Conservation (phyloP, 352 stramenopile species). For the Globisporangium solare region DNA sequence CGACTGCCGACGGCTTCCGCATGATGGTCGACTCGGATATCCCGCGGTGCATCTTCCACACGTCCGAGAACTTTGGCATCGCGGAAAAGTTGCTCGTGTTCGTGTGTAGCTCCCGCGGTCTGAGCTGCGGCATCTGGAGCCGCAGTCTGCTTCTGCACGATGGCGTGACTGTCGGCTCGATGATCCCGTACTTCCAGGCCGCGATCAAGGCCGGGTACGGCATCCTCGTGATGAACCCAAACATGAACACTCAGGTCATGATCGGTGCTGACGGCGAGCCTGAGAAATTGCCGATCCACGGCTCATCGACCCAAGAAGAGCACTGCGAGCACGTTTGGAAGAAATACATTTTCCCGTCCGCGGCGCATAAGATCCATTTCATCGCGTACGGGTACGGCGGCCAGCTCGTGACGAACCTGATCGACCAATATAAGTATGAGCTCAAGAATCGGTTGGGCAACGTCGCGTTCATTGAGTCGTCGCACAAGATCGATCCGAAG, state of each 20-base stretch:
- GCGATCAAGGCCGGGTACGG: conserved; percentile 71
- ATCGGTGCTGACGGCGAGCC: conserved; percentile 40
- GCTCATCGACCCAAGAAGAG: conserved; percentile 80
- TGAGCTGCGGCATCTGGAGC: conserved; percentile 88
- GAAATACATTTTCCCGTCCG: conserved; percentile 80
- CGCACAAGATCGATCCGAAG: conserved; percentile 65
- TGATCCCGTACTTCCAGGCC: conserved; percentile 85
- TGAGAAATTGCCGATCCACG: conserved; percentile 79
- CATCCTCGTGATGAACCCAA: conserved; percentile 87
- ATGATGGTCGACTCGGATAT: conserved; percentile 81
- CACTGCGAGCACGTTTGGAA: conserved; percentile 87
- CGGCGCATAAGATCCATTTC: conserved; percentile 85
- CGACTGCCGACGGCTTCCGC: conserved; percentile 71
- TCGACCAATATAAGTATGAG: conserved; percentile 76
- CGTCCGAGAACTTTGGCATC: conserved; percentile 67
- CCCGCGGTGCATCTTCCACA: conserved; percentile 79
- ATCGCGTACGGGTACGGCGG: conserved; percentile 86
- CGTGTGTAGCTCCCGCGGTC: conserved; percentile 69
- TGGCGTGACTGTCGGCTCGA: conserved; percentile 85
- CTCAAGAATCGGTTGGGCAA: conserved; percentile 78
- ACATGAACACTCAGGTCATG: conserved; percentile 88
- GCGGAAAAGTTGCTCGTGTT: conserved; percentile 80
- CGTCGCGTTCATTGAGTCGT: conserved; percentile 87
- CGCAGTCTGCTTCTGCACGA: conserved; percentile 78
- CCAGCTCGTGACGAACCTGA: conserved; percentile 67